Base-by-base conservation (phyloP, 2,329 filamentous ascomycete genomes). In the Colletotrichum sp. region DNA sequence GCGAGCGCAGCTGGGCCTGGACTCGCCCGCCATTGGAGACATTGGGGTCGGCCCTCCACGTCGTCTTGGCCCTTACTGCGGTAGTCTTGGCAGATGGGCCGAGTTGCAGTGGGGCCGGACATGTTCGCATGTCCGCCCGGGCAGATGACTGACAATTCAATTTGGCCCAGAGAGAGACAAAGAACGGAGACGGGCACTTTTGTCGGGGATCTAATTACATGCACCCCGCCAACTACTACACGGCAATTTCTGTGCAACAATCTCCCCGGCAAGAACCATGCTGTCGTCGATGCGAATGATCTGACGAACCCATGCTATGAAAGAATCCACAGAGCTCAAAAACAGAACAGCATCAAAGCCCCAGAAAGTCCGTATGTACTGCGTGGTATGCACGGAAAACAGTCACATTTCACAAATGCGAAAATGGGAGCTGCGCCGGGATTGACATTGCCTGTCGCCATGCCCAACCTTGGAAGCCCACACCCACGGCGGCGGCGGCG, bases 161-260 rank as follows among this genome's bases (percentile, higher is more conserved):
- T 69, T 34, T 24, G 15, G 28, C 26, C 24, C 57, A 28, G 52
- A 10, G 60, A 26, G 6, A 59, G 60, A 36, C 59, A 60, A 34
- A 71, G n/a, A 48, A 63, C 60, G 60, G 72, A 74, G 61, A 66
- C 67, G 67, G 72, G 72, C 52, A 72, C 72, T 71, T 75, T 75
- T 75, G 68, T 67, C 72, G 68, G 52, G 18, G 21, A 65, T 61
- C 72, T 60, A 74, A 74, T 74, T 71, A 74, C 67, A 39, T 48
- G 72, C 48, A 55, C 72, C 72, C 72, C 72, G 72, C 68, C 72
- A 72, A 61, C 55, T 75, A 63, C 68, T 67, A 75, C 68, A 55
- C 68, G 72, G 68, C 72, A 75, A 75, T 75, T 72, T 72, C 72
- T 66, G 61, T 52, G 48, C 26, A 32, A 65, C 66, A 70, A 36